These are phyloP conservation scores for Inga leiocalycina DNA, from an alignment of 306 rosid species.

Conservation along the genomic window DNA sequence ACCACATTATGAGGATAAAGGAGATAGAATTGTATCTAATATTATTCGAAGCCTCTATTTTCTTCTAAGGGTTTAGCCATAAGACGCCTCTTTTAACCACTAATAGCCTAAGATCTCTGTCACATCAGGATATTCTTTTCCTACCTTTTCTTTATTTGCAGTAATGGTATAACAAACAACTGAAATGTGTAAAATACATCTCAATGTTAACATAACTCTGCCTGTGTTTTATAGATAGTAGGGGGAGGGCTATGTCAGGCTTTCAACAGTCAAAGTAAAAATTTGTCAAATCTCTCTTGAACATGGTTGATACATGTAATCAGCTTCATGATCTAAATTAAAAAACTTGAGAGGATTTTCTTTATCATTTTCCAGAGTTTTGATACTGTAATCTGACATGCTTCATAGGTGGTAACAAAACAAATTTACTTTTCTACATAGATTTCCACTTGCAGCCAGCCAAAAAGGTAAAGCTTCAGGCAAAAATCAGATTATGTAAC, in stretches of 20 bases:
- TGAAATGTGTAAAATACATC: background rate
- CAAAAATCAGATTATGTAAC: conserved; percentile 20
- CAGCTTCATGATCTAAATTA: background rate
- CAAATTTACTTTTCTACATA: background rate
- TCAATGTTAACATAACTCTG: background rate
- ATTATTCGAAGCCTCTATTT: background rate
- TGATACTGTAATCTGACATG: background rate
- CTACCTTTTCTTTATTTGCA: too few relatives aligned
- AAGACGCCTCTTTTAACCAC: background rate
- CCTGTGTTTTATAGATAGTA: background rate
- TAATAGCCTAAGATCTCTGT: background rate
- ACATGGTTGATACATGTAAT: background rate
- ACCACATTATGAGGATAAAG: background rate
- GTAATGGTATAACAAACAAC: background rate
- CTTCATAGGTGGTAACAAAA: background rate
- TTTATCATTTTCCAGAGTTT: background rate
- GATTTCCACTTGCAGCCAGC: background rate
- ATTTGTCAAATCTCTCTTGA: background rate
- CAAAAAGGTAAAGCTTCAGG: too few relatives aligned
- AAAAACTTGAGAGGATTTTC: background rate
- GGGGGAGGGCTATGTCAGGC: background rate
- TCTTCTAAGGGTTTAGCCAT: background rate
- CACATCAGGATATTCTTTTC: background rate
- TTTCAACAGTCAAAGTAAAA: background rate
- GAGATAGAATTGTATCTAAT: background rate